phyloP scores from a whole-genome alignment of 257 asterid genomes.

The Linaria vulgaris region DNA sequence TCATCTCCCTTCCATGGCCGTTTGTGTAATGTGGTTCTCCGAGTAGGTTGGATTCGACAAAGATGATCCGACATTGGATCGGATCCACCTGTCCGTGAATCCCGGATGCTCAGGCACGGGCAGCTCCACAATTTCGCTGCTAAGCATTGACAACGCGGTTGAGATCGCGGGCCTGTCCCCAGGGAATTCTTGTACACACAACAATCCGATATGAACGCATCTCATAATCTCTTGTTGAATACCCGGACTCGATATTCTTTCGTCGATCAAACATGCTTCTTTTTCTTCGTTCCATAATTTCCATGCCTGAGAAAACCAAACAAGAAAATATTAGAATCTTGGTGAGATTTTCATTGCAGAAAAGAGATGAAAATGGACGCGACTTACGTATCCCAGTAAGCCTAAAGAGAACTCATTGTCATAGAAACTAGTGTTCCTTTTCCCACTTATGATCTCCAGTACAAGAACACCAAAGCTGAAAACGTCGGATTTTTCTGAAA shows the following conservation, averaged over 20 bases:
- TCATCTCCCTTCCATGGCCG: slow-evolving; percentile 25
- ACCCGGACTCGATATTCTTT: too few species aligned
- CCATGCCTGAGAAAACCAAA: too few species aligned
- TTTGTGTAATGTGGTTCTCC: slow-evolving; percentile 22
- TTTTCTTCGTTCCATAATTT: too few species aligned
- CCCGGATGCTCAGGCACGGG: slow-evolving; percentile 26
- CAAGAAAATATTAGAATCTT: too few species aligned
- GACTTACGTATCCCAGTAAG: slow-evolving; percentile 34
- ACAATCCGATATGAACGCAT: slow-evolving; percentile 29
- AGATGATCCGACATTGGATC: neutral
- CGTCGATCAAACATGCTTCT: too few species aligned
- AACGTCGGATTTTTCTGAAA: slow-evolving; percentile 42
- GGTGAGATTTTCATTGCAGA: too few species aligned
- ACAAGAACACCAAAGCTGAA: slow-evolving; percentile 40
- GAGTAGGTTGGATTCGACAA: neutral
- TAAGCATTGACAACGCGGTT: slow-evolving; percentile 29
- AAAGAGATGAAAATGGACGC: neutral
- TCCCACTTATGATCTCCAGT: slow-evolving; percentile 40
- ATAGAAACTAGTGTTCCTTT: slow-evolving; percentile 11
- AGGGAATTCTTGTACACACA: slow-evolving; percentile 29
- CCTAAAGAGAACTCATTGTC: slow-evolving; percentile 26
- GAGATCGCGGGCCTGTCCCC: slow-evolving; percentile 17
- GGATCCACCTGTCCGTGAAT: slow-evolving; percentile 3
- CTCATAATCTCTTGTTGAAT: slow-evolving; percentile 12
- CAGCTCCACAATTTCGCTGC: slow-evolving; percentile 21